A percentile compares a stretch with the other conserved stretches of the same genome.
These are phyloP conservation scores for Phytophthora constricta DNA, from an alignment of 352 stramenopile species.

Conservation along the genomic window DNA sequence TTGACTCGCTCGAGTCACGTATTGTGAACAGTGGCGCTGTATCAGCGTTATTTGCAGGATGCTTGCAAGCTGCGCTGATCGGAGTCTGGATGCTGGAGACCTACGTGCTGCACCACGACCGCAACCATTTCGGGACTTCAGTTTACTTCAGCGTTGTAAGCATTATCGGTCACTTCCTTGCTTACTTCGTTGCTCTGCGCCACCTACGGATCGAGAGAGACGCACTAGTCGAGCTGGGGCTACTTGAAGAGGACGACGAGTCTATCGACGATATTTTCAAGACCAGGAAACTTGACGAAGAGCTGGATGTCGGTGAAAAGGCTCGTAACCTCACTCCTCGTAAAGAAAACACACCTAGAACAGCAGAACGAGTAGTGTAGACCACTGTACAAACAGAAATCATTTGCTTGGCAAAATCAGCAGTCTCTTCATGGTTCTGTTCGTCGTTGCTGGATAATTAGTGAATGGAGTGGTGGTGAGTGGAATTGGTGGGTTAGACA, in stretches of 20 bases:
- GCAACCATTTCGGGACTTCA: slow-evolving; percentile 45
- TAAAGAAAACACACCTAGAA: slow-evolving; percentile 25
- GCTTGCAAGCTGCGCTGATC: slow-evolving; percentile 41
- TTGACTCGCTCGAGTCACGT: slow-evolving; percentile 49
- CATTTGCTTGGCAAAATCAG: too few relatives aligned
- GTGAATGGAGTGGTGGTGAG: too few relatives aligned
- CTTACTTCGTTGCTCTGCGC: slow-evolving; percentile 40
- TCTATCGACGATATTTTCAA: slow-evolving; percentile 37
- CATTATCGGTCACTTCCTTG: slow-evolving; percentile 33
- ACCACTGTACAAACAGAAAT: too few relatives aligned
- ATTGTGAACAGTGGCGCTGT: slow-evolving; percentile 41
- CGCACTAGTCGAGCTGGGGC: slow-evolving; percentile 37
- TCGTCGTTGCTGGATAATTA: too few relatives aligned
- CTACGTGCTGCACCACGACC: slow-evolving; percentile 31
- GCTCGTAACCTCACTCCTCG: slow-evolving; percentile 16
- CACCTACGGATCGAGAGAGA: slow-evolving; percentile 51
- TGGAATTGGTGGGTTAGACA: too few relatives aligned
- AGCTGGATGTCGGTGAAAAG: slow-evolving; percentile 23
- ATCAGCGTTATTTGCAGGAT: slow-evolving; percentile 24
- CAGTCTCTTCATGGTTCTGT: too few relatives aligned
- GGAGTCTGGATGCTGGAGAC: slow-evolving; percentile 55
- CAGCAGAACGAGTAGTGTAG: slow-evolving; percentile 27
- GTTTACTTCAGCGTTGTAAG: slow-evolving; percentile 60
- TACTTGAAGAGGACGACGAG: slow-evolving; percentile 39
- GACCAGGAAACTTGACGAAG: slow-evolving; percentile 35